These are phyloP conservation scores for Ceratocystis albifundus DNA, from an alignment of 2,329 filamentous ascomycete genomes.

Conservation along the genomic window DNA sequence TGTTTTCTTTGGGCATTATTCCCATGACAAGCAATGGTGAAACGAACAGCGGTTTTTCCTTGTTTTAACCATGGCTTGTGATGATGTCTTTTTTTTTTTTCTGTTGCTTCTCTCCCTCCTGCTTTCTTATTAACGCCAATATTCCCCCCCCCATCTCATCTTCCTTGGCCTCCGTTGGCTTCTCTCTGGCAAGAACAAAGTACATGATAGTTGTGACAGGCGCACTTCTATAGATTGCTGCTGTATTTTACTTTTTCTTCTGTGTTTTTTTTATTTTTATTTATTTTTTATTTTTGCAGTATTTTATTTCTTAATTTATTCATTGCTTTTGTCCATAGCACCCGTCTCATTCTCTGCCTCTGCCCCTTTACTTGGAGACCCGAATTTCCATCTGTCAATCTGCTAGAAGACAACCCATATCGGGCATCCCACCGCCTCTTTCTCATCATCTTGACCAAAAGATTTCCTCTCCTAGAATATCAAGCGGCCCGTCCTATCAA, in stretches of 20 bases:
- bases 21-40: not conserved
- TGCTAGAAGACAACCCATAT: constrained; percentile 2
- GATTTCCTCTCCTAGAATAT: not conserved
- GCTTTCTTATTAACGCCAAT: not conserved
- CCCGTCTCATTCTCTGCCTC: not conserved
- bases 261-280: constrained; percentile 20
- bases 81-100: constrained; percentile 19
- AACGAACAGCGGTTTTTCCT: not conserved
- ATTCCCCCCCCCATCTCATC: not conserved
- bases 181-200: constrained; percentile 1
- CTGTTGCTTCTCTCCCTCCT: constrained; percentile 16
- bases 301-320: constrained; percentile 23
- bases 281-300: constrained; percentile 23
- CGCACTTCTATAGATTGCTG: not conserved
- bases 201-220: not conserved
- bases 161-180: no score
- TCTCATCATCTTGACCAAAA: not conserved
- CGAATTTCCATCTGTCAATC: not conserved
- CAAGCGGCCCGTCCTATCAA: not conserved
- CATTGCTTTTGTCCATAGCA: not conserved
- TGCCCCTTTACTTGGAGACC: not conserved
- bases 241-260: not conserved
- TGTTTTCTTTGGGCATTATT: not conserved
- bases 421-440: not conserved
- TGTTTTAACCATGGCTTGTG: not conserved